Conservation (phyloP, 768 basidiomycete species). For the Lactifluus subvellereus region DNA sequence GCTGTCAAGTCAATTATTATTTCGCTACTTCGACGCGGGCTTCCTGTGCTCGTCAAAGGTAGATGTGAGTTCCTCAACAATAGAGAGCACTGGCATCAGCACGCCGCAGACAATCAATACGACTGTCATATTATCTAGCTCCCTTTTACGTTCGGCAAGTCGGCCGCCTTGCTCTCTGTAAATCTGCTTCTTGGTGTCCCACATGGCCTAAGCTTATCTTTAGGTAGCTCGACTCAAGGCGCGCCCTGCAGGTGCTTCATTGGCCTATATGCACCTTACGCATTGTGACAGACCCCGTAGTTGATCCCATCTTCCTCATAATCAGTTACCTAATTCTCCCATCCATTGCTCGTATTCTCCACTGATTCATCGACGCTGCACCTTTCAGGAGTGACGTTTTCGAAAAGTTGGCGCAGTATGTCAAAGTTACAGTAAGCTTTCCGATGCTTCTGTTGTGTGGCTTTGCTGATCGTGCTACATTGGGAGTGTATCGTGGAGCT, state of each 20-base stretch:
- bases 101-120: not conserved
- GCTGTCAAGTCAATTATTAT: not conserved
- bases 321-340: slow-evolving; percentile 46
- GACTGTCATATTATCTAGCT: slow-evolving; percentile 47
- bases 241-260: slow-evolving; percentile 64
- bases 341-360: slow-evolving; percentile 23
- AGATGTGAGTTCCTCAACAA: not conserved
- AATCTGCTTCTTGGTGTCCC: slow-evolving; percentile 29
- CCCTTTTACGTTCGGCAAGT: slow-evolving; percentile 89
- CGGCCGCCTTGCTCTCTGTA: slow-evolving; percentile 70
- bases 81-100: not conserved
- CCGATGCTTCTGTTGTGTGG: not conserved
- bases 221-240: slow-evolving; percentile 63
- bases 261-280: slow-evolving; percentile 76
- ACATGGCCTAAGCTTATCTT: slow-evolving; percentile 7
- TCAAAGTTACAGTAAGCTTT: slow-evolving; percentile 12
- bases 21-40: not conserved
- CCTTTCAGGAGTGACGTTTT: slow-evolving; percentile 2
- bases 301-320: slow-evolving; percentile 55
- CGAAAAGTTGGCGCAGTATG: slow-evolving; percentile 8
- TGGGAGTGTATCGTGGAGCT: slow-evolving; percentile 1
- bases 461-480: slow-evolving; percentile 1
- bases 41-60: not conserved
- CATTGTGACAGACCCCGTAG: slow-evolving; percentile 76
- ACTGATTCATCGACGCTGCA: not conserved